Base-by-base conservation (phyloP, 2,329 filamentous ascomycete genomes). In the Colletotrichum lindemuthianum region DNA sequence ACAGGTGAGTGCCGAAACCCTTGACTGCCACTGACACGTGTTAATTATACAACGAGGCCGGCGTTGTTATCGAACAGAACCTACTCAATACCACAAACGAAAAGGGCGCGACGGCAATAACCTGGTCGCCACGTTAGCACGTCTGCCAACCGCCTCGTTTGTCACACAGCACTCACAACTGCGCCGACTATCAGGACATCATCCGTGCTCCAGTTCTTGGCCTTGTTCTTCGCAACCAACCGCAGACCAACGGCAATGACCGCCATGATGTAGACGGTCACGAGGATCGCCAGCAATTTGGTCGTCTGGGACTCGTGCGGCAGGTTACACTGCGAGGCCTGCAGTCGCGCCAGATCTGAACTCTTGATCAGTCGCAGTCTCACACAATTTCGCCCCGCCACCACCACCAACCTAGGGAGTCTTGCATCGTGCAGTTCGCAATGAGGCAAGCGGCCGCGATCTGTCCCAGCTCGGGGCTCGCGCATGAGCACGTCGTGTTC, bases 371-470 rank as follows among this genome's bases (percentile, higher is more conserved):
- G 24, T 4, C 24, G 24, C 24, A 24, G 24, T 24, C 24, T 24
- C 24, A 24, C 24, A 24, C 24, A 24, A 24, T 4, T 3, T 24
- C 24, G 24, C 24, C 24, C 24, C 24, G 1, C 3, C 6, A 9
- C 16, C 8, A 13, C 8, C 4, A 40, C 53, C 2, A 37, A 67
- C 65, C 65, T 10, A 67, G 33, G n/a, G 65, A 63, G 13, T 67
- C 65, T 13, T 67, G 63, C 65, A 66, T 66, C 5, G 65, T 67
- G 34, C 65, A 67, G 6, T 67, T 67, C 2, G 58, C 65, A 10
- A 63, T n/a, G 32, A 67, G 5, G 33, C 65, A 67, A 8, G 49
- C 39, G 3, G 43, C 65, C 8, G 59, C 44, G 8, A 58, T 12
- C 12, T 59, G 63, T 4, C 50, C 55, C 8, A 67, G 63, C 6